phyloP scores from a whole-genome alignment of 2,329 filamentous ascomycete genomes.

The Elsinoe arachidis region DNA sequence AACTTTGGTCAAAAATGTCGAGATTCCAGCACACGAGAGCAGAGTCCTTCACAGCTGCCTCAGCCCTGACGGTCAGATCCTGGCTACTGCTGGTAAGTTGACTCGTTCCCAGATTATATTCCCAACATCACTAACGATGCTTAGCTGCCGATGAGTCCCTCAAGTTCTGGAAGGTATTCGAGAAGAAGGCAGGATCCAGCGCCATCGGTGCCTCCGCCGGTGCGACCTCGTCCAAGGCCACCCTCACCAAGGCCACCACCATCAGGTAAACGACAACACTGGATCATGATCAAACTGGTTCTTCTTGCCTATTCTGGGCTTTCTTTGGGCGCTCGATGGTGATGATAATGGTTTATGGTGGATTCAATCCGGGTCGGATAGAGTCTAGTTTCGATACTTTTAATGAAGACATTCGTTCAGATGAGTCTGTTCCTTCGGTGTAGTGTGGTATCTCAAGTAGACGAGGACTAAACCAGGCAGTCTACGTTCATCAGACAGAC shows the following conservation, averaged over 20 bases:
- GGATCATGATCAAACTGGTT: background rate
- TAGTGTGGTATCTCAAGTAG: no score
- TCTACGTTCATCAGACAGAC: no score
- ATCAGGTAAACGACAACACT: constrained; percentile 23
- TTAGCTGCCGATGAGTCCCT: constrained; percentile 85
- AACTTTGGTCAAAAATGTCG: constrained; percentile 89
- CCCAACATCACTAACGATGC: constrained; percentile 24
- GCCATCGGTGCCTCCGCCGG: constrained; percentile 55
- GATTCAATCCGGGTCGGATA: background rate
- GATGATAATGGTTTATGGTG: background rate
- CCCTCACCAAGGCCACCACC: constrained; percentile 91
- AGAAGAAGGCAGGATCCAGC: constrained; percentile 83
- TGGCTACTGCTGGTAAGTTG: constrained; percentile 73
- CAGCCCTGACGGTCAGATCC: constrained; percentile 95
- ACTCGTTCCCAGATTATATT: background rate
- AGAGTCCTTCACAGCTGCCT: constrained; percentile 93
- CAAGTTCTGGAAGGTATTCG: constrained; percentile 99
- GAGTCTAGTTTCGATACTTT: background rate
- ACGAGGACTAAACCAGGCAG: no score
- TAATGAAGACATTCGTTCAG: constrained; percentile 1
- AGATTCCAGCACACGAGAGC: constrained; percentile 96
- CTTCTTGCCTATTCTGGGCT: constrained; percentile 1
- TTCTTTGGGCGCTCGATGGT: background rate
- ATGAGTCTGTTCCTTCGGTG: no score
- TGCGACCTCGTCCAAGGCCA: constrained; percentile 64